Base-by-base conservation (phyloP, 192 early-diverging fungal genomes). In the Bifiguratus adelaidae region DNA sequence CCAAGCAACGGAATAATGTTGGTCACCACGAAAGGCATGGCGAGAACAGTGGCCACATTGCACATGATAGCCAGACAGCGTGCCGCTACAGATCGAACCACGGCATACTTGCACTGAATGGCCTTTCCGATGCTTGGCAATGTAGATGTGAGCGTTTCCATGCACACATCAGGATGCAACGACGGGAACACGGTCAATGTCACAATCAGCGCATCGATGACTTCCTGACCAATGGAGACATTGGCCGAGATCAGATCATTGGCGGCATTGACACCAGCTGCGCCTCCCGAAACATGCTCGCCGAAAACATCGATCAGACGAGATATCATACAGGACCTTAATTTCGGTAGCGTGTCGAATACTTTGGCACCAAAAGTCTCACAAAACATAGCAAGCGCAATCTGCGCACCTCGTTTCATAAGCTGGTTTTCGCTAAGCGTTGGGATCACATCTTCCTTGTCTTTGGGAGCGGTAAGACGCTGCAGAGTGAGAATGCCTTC, bases 1-100 rank as follows among this genome's bases (percentile, higher is more conserved):
- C 85, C 77, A 15, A 96, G 71, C 19, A 80, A 60, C 7, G 89
- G 91, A 7, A 96, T 44, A 4, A 91, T 76, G 6, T 65, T 48
- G 20, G 80, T 79, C n/a, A 99, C 77, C 26, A 96, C 65, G 30
- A 74, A 56, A 15, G 77, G 80, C 88, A 99, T 91, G 0, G 85
- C 77, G 2, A 67, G 63, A 0, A 76, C 65, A 2, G 85, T 83
- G 21, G 83, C 68, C 0, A 80, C 77, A 19, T 74, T 53, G 38
- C 78, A 80, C 7, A 95, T 66, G 5, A 75, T 71, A 4, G 89
- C 82, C 15, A 99, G 52, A 20, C 86, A 83, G 4, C 77, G 74
- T 4, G 92, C 78, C 1, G 88, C 86, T 38, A 82, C 74, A 51
- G 83, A 69, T 0, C 96, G 78, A 32, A 96, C 71, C 2, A 91